Evolutionary conservation across 768 basidiomycete genomes (phyloP), one percentile per base, ranked within the genome.

Genomic region (Omphalotus guepiniiformis): DNA sequence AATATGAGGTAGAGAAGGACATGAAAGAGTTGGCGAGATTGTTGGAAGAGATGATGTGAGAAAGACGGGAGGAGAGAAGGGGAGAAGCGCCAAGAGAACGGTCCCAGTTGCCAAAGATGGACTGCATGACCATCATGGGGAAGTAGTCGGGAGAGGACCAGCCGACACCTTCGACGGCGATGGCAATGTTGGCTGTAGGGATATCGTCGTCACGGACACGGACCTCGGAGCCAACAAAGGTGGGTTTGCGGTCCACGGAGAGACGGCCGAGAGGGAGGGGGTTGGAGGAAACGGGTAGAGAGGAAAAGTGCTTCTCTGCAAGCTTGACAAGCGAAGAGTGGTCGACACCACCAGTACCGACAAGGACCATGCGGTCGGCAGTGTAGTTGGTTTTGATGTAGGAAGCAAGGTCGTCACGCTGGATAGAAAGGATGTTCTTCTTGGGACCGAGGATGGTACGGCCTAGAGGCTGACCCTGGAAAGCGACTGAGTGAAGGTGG

Each of bases 331-430:
- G 86, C 55, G 90, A 85, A 13, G 73, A 71, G 70, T 98, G 96
- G 55, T 93, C 85, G 54, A 98, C 88, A 54, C 93, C 95, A 49
- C 96, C 96, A 42, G 95, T 83, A 48, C 95, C 96, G 56, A 96
- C 95, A 51, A 99, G 86, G 51, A 96, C 93, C 93, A 99, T 98
- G 51, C 95, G 91, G 73, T 99, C 95, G 36, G 94, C 85, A 43
- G 92, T 95, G 72, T 98, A 98, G 78, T 99, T 98, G 56, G 87
- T 94, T 67, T 92, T 83, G 73, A 98, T 97, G 73, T 98, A 99
- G 19, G 74, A 77, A 18, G 78, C 67, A 35, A 99, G 83, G 67
- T 98, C 94, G 54, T 89, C 82, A 39, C 87, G 85, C 66, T 84
- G 83, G 72, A 99, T 94, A 48, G 95, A 96, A 53, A 95, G 75